Percentiles rank a stretch among this genome's conserved stretches.
Conservation (phyloP, 768 basidiomycete genomes). For the Rossbeevera mucosa region DNA sequence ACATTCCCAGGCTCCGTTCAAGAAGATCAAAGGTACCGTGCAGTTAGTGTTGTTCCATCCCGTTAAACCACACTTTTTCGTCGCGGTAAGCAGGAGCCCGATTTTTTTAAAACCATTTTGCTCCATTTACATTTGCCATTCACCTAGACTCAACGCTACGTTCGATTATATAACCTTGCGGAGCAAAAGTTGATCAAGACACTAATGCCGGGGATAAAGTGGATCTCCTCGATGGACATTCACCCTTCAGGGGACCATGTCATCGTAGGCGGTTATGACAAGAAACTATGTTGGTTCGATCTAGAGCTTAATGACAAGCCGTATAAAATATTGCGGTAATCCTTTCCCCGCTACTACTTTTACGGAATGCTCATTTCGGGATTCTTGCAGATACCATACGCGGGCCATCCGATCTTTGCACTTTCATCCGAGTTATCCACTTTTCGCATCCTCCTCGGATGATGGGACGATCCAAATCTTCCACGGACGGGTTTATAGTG, state of each 20-base stretch:
- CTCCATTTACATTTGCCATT: slow-evolving; percentile 9
- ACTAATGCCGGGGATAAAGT: slow-evolving; percentile 89
- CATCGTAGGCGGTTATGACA: slow-evolving; percentile 96
- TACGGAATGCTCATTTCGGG: slow-evolving; percentile 9
- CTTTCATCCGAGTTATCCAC: slow-evolving; percentile 91
- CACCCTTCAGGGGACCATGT: slow-evolving; percentile 96
- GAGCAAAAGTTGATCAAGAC: slow-evolving; percentile 93
- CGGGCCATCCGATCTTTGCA: slow-evolving; percentile 89
- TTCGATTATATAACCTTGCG: slow-evolving; percentile 90
- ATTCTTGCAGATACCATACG: slow-evolving; percentile 71
- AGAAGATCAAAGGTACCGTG: slow-evolving; percentile 85
- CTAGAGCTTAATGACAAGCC: slow-evolving; percentile 94
- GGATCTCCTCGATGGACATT: slow-evolving; percentile 97
- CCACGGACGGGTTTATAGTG: slow-evolving; percentile 91
- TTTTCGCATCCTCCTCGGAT: slow-evolving; percentile 95
- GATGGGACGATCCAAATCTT: slow-evolving; percentile 97
- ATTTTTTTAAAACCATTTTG: slow-evolving; percentile 9
- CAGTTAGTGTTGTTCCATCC: slow-evolving; percentile 96
- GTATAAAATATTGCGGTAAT: slow-evolving; percentile 88
- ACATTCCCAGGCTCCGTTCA: slow-evolving; percentile 97
- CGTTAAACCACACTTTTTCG: slow-evolving; percentile 91
- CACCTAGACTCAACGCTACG: slow-evolving; percentile 88
- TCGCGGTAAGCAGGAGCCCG: slow-evolving; percentile 65
- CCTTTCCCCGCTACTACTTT: background rate
- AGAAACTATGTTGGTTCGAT: slow-evolving; percentile 98